These are phyloP conservation scores for Thalassiosira mediterranea DNA, from an alignment of 352 stramenopile species.

Conservation along the genomic window DNA sequence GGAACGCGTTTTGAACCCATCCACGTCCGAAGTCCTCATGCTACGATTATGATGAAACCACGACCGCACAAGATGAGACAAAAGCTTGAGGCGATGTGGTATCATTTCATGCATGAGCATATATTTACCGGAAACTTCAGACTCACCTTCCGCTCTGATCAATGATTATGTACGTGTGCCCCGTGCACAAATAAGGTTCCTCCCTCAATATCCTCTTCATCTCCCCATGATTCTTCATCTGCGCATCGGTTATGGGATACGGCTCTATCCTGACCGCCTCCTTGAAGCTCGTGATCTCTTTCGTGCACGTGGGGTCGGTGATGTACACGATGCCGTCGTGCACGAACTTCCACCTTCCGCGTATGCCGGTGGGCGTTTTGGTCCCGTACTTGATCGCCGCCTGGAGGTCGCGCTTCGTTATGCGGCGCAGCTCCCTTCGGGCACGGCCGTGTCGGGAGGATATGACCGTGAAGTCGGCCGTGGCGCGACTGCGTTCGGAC, in stretches of 20 bases:
- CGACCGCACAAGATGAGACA: too few relatives aligned
- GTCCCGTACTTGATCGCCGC: conserved; percentile 58
- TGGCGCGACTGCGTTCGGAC: neutral
- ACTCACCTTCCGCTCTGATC: conserved; percentile 46
- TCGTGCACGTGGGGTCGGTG: conserved; percentile 29
- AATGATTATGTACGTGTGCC: conserved; percentile 45
- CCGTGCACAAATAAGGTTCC: conserved; percentile 47
- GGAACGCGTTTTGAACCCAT: conserved; percentile 51
- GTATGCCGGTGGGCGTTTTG: conserved; percentile 25
- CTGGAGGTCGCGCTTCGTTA: conserved; percentile 59
- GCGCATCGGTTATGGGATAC: conserved; percentile 30
- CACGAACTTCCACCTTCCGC: conserved; percentile 44
- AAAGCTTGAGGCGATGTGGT: too few relatives aligned
- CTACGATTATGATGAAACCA: too few relatives aligned
- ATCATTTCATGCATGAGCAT: conserved; percentile 37
- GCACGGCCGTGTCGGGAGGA: conserved; percentile 59
- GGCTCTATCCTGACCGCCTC: conserved; percentile 46
- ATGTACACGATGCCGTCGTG: conserved; percentile 57
- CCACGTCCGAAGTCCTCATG: conserved; percentile 57
- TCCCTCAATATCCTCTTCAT: conserved; percentile 40
- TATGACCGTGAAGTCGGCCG: conserved; percentile 52
- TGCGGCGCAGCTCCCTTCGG: conserved; percentile 55
- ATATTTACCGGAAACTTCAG: neutral
- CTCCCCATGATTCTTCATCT: conserved; percentile 27
- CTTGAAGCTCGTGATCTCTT: conserved; percentile 62